Base-by-base conservation (phyloP, 2,329 filamentous ascomycete species). In the Cephalotrichum gorgonifer region DNA sequence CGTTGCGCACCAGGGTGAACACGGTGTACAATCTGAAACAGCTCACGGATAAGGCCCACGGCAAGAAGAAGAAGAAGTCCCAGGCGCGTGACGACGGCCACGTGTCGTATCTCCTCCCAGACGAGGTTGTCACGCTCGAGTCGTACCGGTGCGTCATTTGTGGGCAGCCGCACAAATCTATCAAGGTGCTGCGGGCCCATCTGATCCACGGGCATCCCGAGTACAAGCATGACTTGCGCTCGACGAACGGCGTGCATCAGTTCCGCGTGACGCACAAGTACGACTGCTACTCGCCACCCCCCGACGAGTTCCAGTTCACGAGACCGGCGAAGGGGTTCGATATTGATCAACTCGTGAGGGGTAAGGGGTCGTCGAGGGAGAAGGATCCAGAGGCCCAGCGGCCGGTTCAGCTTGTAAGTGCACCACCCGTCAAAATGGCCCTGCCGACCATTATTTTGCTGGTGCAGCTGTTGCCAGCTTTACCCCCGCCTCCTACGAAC, bases 11-110 rank as follows among this genome's bases (percentile, higher is more conserved):
- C 15, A 69, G 76, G 17, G 65, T 65, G 39, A 71, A 70, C 50
- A 73, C 74, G 52, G 69, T 71, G 22, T 83, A 83, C 57, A 83
- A 83, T 54, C 60, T 82, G 33, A 81, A 79, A 57, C 65, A 73
- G 12, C 62, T 82, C 15, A 81, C 73, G 59, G 75, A 78, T 55
- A 74, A 76, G 55, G 75, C 76, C 6, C 70, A 76, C 47, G 54
- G 71, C 73, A 41, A 69, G 67, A 52, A 74, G 71, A 53, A 67
- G 67, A 27, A 44, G 43, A 44, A 44, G 27, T 35, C 27, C 20
- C 31, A 43, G 9, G 22, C 38, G 15, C 43, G 23, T 14, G 64
- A 61, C 49, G 69, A 69, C 54, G 71, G 66, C 55, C 66, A 59
- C 52, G 69, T 79, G 48, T 67, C 64, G 43, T 80, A 71, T 57